Conservation (phyloP, 2,329 filamentous ascomycete species). For the Epicoccum sorghinum region DNA sequence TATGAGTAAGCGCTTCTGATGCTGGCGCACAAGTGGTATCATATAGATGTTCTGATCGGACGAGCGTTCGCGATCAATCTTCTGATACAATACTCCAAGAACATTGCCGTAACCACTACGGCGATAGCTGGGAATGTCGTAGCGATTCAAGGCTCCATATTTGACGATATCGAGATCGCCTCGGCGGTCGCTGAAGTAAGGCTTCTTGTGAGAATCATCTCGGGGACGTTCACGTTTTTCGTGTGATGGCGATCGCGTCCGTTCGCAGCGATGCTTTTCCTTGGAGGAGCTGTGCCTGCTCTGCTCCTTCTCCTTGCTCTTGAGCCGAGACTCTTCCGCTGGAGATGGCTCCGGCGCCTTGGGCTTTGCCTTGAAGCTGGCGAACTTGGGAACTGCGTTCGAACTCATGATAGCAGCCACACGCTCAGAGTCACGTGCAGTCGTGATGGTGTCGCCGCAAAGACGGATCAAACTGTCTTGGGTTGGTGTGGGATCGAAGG, state of each 20-base stretch:
- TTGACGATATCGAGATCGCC: conserved; percentile 77
- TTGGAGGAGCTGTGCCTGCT: conserved; percentile 18
- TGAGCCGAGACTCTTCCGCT: conserved; percentile 13
- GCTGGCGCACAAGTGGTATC: conserved; percentile 45
- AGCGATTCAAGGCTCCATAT: conserved; percentile 76
- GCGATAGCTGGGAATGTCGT: conserved; percentile 72
- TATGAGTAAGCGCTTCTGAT: conserved; percentile 55
- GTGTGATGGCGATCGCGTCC: conserved; percentile 46
- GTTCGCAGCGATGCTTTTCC: conserved; percentile 2
- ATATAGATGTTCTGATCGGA: conserved; percentile 55
- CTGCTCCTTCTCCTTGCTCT: conserved; percentile 14
- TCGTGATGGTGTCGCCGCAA: no score
- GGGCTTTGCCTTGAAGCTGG: conserved; percentile 70
- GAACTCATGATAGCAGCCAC: conserved; percentile 26
- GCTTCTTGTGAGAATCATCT: conserved; percentile 11
- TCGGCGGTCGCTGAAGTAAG: conserved; percentile 63
- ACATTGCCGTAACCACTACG: conserved; percentile 72
- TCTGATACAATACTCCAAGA: conserved; percentile 68
- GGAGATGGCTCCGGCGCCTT: conserved; percentile 21
- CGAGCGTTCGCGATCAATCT: conserved; percentile 70
- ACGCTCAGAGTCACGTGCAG: no score
- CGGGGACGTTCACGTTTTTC: neutral
- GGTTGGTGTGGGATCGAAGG: no score
- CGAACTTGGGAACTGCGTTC: conserved; percentile 68
- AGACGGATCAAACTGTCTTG: no score